These are phyloP conservation scores for Ceratonia siliqua DNA, from an alignment of 306 rosid species.

Conservation along the genomic window DNA sequence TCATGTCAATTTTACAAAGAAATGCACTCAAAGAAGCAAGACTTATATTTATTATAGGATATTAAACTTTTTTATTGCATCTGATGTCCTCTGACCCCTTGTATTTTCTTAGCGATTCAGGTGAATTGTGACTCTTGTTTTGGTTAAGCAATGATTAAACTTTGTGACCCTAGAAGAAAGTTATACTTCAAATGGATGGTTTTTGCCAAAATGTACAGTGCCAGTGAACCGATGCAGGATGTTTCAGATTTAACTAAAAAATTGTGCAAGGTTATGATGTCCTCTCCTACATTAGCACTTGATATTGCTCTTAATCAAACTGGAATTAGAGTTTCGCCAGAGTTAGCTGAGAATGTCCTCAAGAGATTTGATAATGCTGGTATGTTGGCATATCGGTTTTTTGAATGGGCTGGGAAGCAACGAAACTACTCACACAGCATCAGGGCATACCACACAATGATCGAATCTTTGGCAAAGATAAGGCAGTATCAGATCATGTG, in stretches of 20 bases:
- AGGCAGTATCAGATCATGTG: conserved; percentile 85
- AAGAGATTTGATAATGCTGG: conserved; percentile 75
- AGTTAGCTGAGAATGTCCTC: conserved; percentile 70
- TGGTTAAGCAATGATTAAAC: conserved; percentile 39
- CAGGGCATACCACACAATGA: conserved; percentile 77
- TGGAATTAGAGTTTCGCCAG: conserved; percentile 67
- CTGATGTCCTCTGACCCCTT: conserved; percentile 2
- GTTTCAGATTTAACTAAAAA: conserved; percentile 50
- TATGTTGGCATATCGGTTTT: conserved; percentile 76
- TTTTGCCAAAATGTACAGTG: conserved; percentile 39
- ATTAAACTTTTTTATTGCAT: neutral
- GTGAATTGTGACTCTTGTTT: conserved; percentile 20
- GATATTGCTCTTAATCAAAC: conserved; percentile 78
- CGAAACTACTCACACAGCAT: conserved; percentile 54
- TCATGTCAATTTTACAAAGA: neutral
- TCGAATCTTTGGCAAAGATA: conserved; percentile 74
- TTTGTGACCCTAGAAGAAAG: conserved; percentile 14
- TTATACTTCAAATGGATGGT: conserved; percentile 22
- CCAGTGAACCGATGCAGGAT: conserved; percentile 40
- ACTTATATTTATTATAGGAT: neutral
- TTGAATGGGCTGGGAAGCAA: conserved; percentile 78
- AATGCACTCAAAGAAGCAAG: neutral
- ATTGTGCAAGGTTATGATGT: conserved; percentile 62
- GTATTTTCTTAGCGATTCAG: neutral
- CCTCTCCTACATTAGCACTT: conserved; percentile 53